Base-by-base conservation (phyloP, 805 yeast genomes). In the Vanderwaltozyma verrucispora region DNA sequence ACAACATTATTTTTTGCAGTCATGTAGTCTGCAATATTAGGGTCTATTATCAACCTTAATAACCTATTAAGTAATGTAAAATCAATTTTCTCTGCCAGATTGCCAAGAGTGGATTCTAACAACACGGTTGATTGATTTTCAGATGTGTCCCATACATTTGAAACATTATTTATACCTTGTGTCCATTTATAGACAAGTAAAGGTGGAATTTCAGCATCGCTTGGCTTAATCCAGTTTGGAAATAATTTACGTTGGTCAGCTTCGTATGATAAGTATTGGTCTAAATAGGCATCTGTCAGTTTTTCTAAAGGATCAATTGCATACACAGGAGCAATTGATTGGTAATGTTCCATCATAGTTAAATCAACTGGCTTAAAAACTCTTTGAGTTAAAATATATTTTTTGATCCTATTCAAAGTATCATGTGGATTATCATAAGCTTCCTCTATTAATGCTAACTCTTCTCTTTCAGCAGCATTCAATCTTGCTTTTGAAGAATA, bases 341-440 rank as follows among this genome's bases (percentile, higher is more conserved):
- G 82, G 55, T 84, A 86, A 48, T 85, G 77, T 54, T 92, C 99
- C 78, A 83, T 77, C 94, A 92, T 80, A 37, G 86, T 89, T 27
- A 92, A 53, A 1, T 77, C 76, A 2, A 80, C 85, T 40, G 92
- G 96, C 54, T 88, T 88, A 63, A 92, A 92, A 9, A 86, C 92
- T 43, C 97, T 69, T 56, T 88, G 96, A 0, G 96, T 83, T 39
- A 87, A 64, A 33, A 92, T 61, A 30, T 79, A 77, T 49, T 80
- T 80, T 60, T 92, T 92, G 39, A 92, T 74, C 44, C 95, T 73
- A 13, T 80, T 81, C 40, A 92, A 65, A 43, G 88, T 80, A 53
- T 94, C 97, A 56, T 87, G 95, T 0, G 99, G 99, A 48, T 86
- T 85, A 51, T 92, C 99, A 55, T 86, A 92, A 0, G 97, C 97